phyloP scores from a whole-genome alignment of 2,329 filamentous ascomycete genomes.

The Pseudonectria buxi region DNA sequence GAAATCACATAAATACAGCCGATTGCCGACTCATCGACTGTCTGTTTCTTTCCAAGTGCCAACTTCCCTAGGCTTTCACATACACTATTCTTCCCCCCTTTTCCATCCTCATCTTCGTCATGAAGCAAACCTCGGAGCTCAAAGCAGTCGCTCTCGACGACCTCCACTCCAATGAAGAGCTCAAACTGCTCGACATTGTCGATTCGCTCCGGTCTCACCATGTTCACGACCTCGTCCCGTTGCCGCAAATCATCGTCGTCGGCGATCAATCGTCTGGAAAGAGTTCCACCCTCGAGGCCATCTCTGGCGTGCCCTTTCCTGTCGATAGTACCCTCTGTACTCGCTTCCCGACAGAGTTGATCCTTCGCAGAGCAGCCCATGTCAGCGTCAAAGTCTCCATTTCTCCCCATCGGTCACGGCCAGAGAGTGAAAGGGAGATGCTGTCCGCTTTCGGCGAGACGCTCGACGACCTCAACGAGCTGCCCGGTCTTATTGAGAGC shows the following conservation, averaged over 20 bases:
- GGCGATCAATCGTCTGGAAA: conserved; percentile 59
- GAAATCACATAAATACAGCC: no score
- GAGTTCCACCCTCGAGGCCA: conserved; percentile 57
- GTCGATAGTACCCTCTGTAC: conserved; percentile 54
- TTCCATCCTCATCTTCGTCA: no score
- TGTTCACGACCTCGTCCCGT: conserved; percentile 28
- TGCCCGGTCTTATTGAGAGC: conserved; percentile 29
- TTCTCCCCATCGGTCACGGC: conserved; percentile 24
- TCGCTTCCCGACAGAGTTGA: conserved; percentile 54
- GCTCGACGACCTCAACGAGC: conserved; percentile 10
- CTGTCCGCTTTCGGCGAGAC: conserved; percentile 19
- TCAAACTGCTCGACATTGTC: conserved; percentile 27
- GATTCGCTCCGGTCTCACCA: conserved; percentile 30
- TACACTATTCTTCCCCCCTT: no score
- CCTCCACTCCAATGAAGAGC: conserved; percentile 2
- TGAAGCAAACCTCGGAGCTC: no score
- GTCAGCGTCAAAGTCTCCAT: conserved; percentile 28
- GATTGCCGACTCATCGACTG: no score
- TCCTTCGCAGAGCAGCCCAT: conserved; percentile 36
- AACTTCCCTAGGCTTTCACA: no score
- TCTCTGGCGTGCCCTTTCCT: conserved; percentile 55
- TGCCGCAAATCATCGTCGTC: conserved; percentile 46
- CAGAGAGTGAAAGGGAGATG: conserved; percentile 14
- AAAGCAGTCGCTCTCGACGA: background rate
- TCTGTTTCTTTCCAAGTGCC: no score